Evolutionary conservation across 805 yeast species (phyloP).

Genomic region (Wickerhamiella qilinensis): DNA sequence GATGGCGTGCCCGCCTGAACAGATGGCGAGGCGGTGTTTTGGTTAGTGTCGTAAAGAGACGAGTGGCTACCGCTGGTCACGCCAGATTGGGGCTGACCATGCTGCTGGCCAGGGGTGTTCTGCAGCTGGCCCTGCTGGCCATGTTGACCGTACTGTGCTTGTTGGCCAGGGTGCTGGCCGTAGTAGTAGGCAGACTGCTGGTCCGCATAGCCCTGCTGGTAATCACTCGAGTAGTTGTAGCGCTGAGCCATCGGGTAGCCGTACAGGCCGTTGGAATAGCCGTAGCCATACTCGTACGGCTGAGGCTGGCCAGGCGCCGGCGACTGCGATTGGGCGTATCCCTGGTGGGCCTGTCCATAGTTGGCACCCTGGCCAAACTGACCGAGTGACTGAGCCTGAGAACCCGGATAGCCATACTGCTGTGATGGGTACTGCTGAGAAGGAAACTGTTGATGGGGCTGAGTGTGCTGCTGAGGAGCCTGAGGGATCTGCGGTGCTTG

Average conservation of each 20-base stretch:
- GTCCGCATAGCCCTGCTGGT: constrained; percentile 1
- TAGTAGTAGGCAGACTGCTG: constrained; percentile 4
- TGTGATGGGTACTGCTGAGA: no score
- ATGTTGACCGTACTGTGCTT: constrained; percentile 3
- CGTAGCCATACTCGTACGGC: constrained; percentile 1
- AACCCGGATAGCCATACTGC: no score
- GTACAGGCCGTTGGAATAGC: neutral
- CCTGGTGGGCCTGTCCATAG: constrained; percentile 1
- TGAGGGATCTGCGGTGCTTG: neutral
- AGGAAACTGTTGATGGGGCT: no score
- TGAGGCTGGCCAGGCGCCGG: constrained; percentile 2
- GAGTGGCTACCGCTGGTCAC: neutral
- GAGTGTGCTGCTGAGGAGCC: no score
- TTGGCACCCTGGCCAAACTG: neutral
- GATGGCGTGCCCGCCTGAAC: neutral
- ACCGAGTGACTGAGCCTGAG: no score
- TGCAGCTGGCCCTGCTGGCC: constrained; percentile 4
- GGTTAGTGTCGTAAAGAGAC: neutral
- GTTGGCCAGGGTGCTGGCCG: constrained; percentile 3
- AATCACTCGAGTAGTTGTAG: neutral
- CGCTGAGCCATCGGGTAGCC: neutral
- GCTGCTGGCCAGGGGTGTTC: constrained; percentile 4
- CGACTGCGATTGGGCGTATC: constrained; percentile 3
- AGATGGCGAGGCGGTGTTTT: neutral
- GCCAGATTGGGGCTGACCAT: no score